phyloP scores from a whole-genome alignment of 768 basidiomycete genomes.

The Trametes villosa region DNA sequence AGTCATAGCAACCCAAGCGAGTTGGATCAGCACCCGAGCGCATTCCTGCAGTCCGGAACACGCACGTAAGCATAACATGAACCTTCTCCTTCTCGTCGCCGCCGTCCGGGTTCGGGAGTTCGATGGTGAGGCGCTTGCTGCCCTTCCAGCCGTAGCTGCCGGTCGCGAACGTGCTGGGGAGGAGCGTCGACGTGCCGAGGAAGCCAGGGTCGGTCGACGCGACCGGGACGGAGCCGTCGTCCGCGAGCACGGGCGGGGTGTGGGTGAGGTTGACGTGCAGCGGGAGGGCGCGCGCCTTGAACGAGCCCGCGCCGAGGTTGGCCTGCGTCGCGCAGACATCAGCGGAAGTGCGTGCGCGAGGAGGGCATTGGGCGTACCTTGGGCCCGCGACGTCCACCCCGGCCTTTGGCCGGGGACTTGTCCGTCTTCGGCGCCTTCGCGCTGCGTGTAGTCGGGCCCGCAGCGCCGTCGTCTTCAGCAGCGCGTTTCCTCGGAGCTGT shows the following conservation, averaged over 20 bases:
- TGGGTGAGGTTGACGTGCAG: constrained; percentile 71
- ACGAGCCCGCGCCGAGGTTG: constrained; percentile 51
- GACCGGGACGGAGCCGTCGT: constrained; percentile 40
- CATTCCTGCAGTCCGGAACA: constrained; percentile 20
- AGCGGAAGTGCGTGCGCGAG: neutral
- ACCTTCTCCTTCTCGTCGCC: constrained; percentile 64
- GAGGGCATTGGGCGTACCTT: constrained; percentile 45
- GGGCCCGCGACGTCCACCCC: constrained; percentile 45
- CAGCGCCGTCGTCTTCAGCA: constrained; percentile 29
- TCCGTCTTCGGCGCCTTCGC: constrained; percentile 48
- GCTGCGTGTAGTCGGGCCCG: constrained; percentile 38
- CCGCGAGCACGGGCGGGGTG: constrained; percentile 52
- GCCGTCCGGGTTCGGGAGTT: constrained; percentile 55
- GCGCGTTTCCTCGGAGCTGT: constrained; percentile 31
- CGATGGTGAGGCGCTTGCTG: constrained; percentile 65
- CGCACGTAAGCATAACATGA: constrained; percentile 75
- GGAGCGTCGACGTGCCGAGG: constrained; percentile 58
- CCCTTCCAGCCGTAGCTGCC: constrained; percentile 91
- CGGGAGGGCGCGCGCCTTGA: constrained; percentile 70
- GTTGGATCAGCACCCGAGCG: neutral
- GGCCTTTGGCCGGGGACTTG: constrained; percentile 35
- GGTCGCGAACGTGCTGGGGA: constrained; percentile 65
- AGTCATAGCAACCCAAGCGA: neutral
- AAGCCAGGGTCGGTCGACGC: constrained; percentile 59
- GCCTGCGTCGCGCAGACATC: constrained; percentile 37